Conservation (phyloP, 768 basidiomycete genomes). For the Neoboletus brunneissimus region DNA sequence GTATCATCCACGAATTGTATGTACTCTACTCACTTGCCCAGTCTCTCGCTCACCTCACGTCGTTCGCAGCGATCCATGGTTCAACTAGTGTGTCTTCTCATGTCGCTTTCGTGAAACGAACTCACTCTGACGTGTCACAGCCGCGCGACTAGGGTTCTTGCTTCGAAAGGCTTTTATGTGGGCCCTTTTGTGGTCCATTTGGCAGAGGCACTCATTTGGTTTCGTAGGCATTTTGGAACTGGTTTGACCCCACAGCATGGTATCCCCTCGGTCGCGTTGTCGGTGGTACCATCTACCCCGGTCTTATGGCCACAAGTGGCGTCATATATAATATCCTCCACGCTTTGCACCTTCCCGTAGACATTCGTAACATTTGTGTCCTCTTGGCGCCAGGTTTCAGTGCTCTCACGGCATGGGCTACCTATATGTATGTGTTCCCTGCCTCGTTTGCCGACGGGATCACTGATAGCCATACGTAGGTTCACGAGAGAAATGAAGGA, state of each 20-base stretch:
- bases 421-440: conserved; percentile 71
- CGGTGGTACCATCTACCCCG: conserved; percentile 97
- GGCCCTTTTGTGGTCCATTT: conserved; percentile 28
- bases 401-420: conserved; percentile 94
- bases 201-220: conserved; percentile 5
- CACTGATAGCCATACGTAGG: conserved; percentile 40
- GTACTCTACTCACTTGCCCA: conserved; percentile 30
- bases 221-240: conserved; percentile 97
- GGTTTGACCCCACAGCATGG: conserved; percentile 99
- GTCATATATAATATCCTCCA: conserved; percentile 93
- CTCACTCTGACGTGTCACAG: conserved; percentile 38
- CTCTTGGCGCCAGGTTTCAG: conserved; percentile 96
- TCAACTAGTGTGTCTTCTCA: conserved; percentile 80
- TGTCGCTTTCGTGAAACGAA: neutral
- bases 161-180: conserved; percentile 94
- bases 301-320: conserved; percentile 96
- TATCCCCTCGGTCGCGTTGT: conserved; percentile 98
- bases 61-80: conserved; percentile 86
- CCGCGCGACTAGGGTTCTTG: conserved; percentile 89
- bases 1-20: conserved; percentile 99
- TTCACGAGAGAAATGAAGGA: conserved; percentile 97
- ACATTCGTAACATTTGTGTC: conserved; percentile 96
- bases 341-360: conserved; percentile 88
- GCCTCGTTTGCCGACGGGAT: neutral
- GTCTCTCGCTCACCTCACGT: neutral